Evolutionary conservation across 2,329 filamentous ascomycete genomes (phyloP).

Genomic region (Botrytis squamosa): DNA sequence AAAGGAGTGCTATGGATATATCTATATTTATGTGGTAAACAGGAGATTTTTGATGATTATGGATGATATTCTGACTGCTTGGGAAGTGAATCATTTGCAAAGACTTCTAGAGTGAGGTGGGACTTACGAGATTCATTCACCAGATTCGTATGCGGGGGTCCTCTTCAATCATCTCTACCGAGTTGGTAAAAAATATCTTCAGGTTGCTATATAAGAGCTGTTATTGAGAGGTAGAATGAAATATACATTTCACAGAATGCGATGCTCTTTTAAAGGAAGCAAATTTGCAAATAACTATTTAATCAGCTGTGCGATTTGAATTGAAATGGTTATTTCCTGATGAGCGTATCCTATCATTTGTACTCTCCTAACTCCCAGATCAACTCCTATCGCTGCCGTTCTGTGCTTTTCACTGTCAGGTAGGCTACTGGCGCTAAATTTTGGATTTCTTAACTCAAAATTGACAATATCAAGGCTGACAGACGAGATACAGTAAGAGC

Average conservation of each 20-base stretch:
- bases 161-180: background rate
- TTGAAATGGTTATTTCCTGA: accelerated
- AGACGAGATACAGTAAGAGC: background rate
- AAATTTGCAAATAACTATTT: too few species aligned
- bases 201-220: background rate
- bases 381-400: accelerated
- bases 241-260: background rate
- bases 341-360: background rate
- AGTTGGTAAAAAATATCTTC: accelerated
- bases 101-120: background rate
- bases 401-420: background rate
- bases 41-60: too few species aligned
- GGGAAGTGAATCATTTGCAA: background rate
- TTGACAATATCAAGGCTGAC: background rate
- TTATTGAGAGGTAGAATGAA: background rate
- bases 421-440: accelerated
- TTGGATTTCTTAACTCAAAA: background rate
- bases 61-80: too few species aligned
- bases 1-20: too few species aligned
- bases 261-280: background rate
- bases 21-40: too few species aligned
- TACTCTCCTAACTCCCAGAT: accelerated
- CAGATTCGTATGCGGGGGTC: accelerated
- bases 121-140: background rate
- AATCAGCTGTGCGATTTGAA: background rate